Percentiles rank a stretch among this genome's conserved stretches.
Evolutionary conservation across 2,329 filamentous ascomycete species (phyloP).

Genomic region (Verticillium longisporum): DNA sequence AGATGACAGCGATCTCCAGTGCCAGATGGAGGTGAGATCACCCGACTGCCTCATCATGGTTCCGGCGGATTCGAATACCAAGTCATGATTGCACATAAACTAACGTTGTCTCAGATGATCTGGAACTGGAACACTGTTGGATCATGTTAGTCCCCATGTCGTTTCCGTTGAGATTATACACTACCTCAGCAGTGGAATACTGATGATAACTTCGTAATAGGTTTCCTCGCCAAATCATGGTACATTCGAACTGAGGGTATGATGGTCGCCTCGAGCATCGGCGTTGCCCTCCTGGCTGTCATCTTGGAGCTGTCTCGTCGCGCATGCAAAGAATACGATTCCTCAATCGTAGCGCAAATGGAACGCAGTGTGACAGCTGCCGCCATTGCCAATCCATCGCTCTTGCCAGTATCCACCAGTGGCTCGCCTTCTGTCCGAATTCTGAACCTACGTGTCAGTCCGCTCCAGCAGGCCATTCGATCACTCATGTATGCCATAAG

Average conservation of each 20-base stretch:
- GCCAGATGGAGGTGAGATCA: not conserved
- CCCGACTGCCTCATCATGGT: too few species aligned
- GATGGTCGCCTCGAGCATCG: slow-evolving; percentile 6
- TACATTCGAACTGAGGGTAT: slow-evolving; percentile 5
- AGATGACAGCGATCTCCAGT: not conserved
- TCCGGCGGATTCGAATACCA: not conserved
- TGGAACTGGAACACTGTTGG: slow-evolving; percentile 8
- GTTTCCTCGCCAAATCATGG: slow-evolving; percentile 4
- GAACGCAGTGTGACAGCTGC: not conserved
- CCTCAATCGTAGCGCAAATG: not conserved
- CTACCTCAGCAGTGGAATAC: too few species aligned
- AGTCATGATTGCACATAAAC: too few species aligned
- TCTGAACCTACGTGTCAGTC: not conserved
- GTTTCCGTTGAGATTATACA: too few species aligned
- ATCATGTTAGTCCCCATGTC: not conserved
- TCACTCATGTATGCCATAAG: not conserved
- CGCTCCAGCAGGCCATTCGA: not conserved
- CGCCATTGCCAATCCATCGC: not conserved
- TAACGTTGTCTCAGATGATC: not conserved
- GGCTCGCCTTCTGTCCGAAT: not conserved
- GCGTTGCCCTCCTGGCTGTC: slow-evolving; percentile 3
- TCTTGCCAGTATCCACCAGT: not conserved
- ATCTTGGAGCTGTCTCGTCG: not conserved
- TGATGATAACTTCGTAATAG: not conserved
- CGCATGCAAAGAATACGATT: slow-evolving; percentile 3